A percentile compares a stretch with the other conserved stretches of the same genome.
These are phyloP conservation scores for Raffaelea arxii DNA, from an alignment of 2,329 filamentous ascomycete species.

Conservation along the genomic window DNA sequence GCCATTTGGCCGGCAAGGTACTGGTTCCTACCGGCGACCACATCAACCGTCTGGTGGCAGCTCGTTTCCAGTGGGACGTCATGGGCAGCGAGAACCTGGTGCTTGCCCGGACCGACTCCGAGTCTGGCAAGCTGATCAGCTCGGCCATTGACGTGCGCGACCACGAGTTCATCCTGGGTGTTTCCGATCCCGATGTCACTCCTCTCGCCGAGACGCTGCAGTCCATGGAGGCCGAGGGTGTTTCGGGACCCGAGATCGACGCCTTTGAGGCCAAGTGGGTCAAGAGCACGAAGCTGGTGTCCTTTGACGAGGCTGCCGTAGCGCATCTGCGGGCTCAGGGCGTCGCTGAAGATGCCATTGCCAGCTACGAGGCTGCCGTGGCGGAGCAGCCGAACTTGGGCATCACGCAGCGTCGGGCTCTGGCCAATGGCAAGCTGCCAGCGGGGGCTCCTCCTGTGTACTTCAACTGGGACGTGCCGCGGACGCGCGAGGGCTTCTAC, in stretches of 20 bases:
- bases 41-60: constrained; percentile 86
- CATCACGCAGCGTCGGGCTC: constrained; percentile 62
- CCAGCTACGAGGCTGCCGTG: constrained; percentile 56
- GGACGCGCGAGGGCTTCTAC: constrained; percentile 89
- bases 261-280: constrained; percentile 81
- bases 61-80: constrained; percentile 95
- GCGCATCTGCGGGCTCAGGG: constrained; percentile 61
- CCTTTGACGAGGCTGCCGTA: constrained; percentile 83
- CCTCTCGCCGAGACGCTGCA: constrained; percentile 66
- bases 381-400: constrained; percentile 62
- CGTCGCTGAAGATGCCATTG: constrained; percentile 52
- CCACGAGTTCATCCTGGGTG: constrained; percentile 77
- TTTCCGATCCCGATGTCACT: constrained; percentile 29
- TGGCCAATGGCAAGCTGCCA: constrained; percentile 60
- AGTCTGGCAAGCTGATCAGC: constrained; percentile 82
- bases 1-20: constrained; percentile 92
- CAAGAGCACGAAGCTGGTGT: constrained; percentile 72
- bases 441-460: constrained; percentile 44
- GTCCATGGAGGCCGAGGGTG: constrained; percentile 75
- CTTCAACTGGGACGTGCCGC: constrained; percentile 86
- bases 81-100: constrained; percentile 95
- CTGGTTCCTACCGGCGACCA: constrained; percentile 90
- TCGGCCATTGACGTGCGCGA: constrained; percentile 89
- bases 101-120: constrained; percentile 90
- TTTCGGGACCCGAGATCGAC: constrained; percentile 71